Conservation (phyloP, 2,329 filamentous ascomycete genomes). For the Ophiocordyceps camponoti-rufipedis region DNA sequence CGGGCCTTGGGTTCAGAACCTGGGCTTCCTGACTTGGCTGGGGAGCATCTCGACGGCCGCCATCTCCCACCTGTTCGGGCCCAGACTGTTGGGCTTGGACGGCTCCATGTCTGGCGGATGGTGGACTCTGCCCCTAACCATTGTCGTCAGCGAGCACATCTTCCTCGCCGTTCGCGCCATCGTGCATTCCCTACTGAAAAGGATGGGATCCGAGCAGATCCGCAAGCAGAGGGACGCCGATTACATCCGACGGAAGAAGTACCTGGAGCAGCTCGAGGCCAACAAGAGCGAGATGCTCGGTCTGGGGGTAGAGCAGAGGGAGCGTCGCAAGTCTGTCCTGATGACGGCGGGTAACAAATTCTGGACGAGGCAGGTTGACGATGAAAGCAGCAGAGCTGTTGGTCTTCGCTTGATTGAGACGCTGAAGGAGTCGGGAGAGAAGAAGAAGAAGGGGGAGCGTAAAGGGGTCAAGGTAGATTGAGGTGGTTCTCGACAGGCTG, state of each 20-base stretch:
- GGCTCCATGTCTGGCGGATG: constrained; percentile 36
- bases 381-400: constrained; percentile 16
- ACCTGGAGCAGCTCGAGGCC: constrained; percentile 22
- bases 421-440: constrained; percentile 8
- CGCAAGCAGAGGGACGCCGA: constrained; percentile 19
- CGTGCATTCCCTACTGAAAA: constrained; percentile 16
- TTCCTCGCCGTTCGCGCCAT: constrained; percentile 41
- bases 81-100: constrained; percentile 14
- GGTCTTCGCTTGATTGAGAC: constrained; percentile 15
- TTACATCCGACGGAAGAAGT: constrained; percentile 17
- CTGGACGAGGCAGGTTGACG: constrained; percentile 23
- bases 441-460: constrained; percentile 2
- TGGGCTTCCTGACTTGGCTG: constrained; percentile 53
- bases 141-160: constrained; percentile 57
- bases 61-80: constrained; percentile 54
- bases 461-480: neutral
- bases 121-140: constrained; percentile 48
- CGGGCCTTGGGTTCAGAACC: constrained; percentile 51
- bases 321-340: constrained; percentile 19
- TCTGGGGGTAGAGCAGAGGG: constrained; percentile 16
- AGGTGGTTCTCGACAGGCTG: too few species aligned
- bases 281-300: constrained; percentile 14
- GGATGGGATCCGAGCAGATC: constrained; percentile 21
- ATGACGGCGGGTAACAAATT: constrained; percentile 15
- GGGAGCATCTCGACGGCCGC: constrained; percentile 56